Base-by-base conservation (phyloP, 2,329 filamentous ascomycete genomes). In the Lachnellula hyalina region DNA sequence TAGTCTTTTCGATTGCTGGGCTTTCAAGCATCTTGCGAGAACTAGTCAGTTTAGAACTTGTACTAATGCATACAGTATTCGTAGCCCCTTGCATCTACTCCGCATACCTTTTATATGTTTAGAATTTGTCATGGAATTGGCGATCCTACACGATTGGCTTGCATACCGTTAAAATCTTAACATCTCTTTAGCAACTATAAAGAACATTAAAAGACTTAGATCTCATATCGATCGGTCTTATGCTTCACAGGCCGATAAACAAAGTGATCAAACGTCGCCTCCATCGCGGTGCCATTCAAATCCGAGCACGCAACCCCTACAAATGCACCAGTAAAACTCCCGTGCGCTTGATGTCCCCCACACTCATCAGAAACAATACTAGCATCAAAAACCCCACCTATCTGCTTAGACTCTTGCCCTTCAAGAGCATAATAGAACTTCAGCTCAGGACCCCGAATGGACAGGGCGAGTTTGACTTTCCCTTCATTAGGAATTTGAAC, bases 301-400 rank as follows among this genome's bases (percentile, higher is more conserved):
- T 83, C 80, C 3, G 78, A 82, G 41, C 76, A 78, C 1, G 80
- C 79, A 58, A 83, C 68, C 0, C 80, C 80, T 0, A 82, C 76
- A 70, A 83, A 83, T 0, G 82, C 80, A 0, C 82, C 82, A 0
- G 82, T 85, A 58, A 85, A 86, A 65, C 82, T 85, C 1, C 82
- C 82, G 58, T 85, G 80, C 2, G 72, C 75, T 57, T 78, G 75
- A 57, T 85, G 81, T 0, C 82, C 82, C 9, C 82, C 82, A 54
- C 82, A 85, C 69, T 86, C 83, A 61, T 86, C 83, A 11, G 76
- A 81, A 7, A 85, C 56, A 14, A 85, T 78, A 6, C 79, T 80
- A 0, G 82, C 82, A 61, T 85, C 80, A 45, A 78, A 77, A 1
- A 81, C 76, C 0, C 78, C 78, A 0, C 82, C 82, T 48, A 85